A percentile compares a stretch with the other conserved stretches of the same genome.
These are phyloP conservation scores for Fomitopsis serialis DNA, from an alignment of 768 basidiomycete species.

Conservation along the genomic window DNA sequence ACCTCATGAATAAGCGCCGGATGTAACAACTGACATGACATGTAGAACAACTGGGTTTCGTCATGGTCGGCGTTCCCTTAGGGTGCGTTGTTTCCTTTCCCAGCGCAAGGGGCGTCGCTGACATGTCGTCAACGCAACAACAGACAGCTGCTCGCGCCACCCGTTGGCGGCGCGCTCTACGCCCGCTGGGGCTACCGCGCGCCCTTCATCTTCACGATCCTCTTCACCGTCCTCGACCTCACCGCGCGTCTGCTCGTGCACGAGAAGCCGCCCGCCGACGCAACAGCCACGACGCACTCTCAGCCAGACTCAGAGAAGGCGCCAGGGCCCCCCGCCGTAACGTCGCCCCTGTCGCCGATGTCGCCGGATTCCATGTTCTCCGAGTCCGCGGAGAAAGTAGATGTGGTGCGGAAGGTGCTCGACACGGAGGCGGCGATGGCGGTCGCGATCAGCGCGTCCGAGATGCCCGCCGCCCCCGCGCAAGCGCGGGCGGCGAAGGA, in stretches of 20 bases:
- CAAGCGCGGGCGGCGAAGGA: not conserved
- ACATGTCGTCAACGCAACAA: not conserved
- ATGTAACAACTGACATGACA: conserved; percentile 1
- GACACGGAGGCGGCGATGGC: conserved; percentile 18
- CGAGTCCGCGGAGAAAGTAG: not conserved
- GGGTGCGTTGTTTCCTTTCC: conserved; percentile 14
- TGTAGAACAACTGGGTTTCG: conserved; percentile 25
- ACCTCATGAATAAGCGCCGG: not conserved
- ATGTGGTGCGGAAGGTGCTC: conserved; percentile 6
- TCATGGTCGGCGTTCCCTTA: conserved; percentile 25
- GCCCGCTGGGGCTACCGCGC: conserved; percentile 23
- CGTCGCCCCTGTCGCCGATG: not conserved
- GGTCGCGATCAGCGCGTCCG: not conserved
- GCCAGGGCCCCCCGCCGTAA: too few relatives aligned
- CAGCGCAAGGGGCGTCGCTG: conserved; percentile 6
- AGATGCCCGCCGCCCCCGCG: not conserved
- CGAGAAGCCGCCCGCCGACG: conserved; percentile 12
- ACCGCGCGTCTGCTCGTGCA: conserved; percentile 26
- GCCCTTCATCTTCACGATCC: conserved; percentile 26
- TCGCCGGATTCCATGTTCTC: not conserved
- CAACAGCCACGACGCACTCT: too few relatives aligned
- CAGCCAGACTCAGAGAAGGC: not conserved
- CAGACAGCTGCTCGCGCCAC: conserved; percentile 34
- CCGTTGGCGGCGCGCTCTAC: conserved; percentile 28
- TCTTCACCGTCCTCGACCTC: conserved; percentile 21